A percentile compares a stretch with the other conserved stretches of the same genome.
phyloP scores from a whole-genome alignment of 176 grass and related monocot species.

The Carex pumila region DNA sequence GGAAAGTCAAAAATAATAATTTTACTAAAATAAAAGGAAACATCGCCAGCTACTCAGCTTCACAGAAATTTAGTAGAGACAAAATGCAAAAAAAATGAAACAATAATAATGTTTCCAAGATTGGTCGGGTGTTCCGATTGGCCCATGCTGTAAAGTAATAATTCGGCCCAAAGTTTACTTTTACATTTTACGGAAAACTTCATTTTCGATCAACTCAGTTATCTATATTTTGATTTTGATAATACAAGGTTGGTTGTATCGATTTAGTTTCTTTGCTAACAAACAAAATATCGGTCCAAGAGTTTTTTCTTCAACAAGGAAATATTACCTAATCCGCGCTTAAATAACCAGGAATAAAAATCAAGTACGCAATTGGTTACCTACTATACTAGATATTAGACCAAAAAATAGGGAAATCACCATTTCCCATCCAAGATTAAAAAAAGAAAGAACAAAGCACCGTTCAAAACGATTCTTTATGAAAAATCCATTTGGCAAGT shows the following conservation, averaged over 20 bases:
- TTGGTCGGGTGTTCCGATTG: not conserved
- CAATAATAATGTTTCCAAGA: not conserved
- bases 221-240: not conserved
- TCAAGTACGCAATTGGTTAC: not conserved
- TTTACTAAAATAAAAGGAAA: not conserved
- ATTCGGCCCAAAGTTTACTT: not conserved
- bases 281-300: not conserved
- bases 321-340: too few relatives aligned
- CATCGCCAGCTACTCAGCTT: not conserved
- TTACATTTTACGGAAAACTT: not conserved
- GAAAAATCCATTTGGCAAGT: conserved; percentile 9
- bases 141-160: not conserved
- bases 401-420: not conserved
- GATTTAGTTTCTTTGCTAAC: not conserved
- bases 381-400: not conserved
- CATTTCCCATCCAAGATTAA: not conserved
- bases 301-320: not conserved
- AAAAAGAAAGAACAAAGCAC: not conserved
- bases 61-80: not conserved
- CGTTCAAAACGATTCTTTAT: not conserved
- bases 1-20: not conserved
- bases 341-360: not conserved
- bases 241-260: not conserved
- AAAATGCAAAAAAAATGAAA: not conserved
- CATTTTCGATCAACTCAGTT: not conserved